phyloP scores from a whole-genome alignment of 1,284 basidiomycete genomes.

The Takashimella koratensis region DNA sequence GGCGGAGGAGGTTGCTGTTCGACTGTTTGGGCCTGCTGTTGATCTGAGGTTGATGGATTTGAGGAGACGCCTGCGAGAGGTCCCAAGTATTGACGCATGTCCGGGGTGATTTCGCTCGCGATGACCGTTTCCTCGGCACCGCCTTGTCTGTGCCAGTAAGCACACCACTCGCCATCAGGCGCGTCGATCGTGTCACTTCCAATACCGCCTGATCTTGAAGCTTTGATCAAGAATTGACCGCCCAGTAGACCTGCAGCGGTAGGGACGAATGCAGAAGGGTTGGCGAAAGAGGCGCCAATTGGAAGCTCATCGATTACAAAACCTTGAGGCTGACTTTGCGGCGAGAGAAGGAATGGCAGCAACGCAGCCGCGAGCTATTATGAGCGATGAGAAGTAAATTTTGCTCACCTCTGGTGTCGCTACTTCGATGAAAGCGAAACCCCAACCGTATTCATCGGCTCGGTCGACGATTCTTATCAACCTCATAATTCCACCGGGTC shows the following conservation, averaged over 20 bases:
- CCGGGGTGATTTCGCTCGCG: constrained; percentile 11
- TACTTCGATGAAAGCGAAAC: constrained; percentile 89
- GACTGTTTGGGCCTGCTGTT: background rate
- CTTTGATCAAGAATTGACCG: constrained; percentile 28
- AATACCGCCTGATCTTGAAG: constrained; percentile 36
- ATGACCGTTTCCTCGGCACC: constrained; percentile 28
- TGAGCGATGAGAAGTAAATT: constrained; percentile 3
- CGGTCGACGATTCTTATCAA: constrained; percentile 84
- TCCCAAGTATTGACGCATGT: constrained; percentile 33
- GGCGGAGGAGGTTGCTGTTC: constrained; percentile 1
- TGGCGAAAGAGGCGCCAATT: constrained; percentile 82
- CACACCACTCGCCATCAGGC: constrained; percentile 54
- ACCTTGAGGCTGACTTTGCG: constrained; percentile 75
- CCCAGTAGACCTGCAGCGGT: constrained; percentile 55
- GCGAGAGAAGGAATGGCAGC: constrained; percentile 73
- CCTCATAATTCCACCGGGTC: constrained; percentile 75
- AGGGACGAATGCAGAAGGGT: constrained; percentile 77
- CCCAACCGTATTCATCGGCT: constrained; percentile 74
- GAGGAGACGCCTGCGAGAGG: constrained; percentile 8
- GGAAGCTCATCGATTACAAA: constrained; percentile 81
- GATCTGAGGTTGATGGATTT: background rate
- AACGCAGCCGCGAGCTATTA: constrained; percentile 66
- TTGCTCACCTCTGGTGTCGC: constrained; percentile 67
- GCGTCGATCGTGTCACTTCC: constrained; percentile 50
- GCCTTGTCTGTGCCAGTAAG: constrained; percentile 40